Percentiles rank a stretch among this genome's conserved stretches.
phyloP scores from a whole-genome alignment of 106 monocot genomes.

The Platanthera guangdongensis region DNA sequence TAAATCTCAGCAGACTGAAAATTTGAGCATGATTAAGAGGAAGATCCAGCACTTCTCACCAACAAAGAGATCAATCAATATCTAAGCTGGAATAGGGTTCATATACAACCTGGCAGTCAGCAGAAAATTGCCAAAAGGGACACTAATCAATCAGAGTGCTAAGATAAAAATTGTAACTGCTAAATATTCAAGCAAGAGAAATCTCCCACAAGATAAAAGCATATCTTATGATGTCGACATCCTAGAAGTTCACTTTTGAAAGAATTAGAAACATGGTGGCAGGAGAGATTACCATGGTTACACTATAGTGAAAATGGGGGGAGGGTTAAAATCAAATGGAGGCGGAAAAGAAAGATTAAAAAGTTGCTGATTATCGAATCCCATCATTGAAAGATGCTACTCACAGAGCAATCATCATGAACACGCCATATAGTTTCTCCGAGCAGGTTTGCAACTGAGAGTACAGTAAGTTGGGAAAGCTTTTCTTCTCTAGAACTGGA shows the following conservation, averaged over 20 bases:
- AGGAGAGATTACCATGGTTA: background rate
- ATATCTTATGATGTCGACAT: background rate
- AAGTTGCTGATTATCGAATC: background rate
- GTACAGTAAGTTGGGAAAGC: constrained; percentile 75
- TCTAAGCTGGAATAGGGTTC: constrained; percentile 16
- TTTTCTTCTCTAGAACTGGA: too few relatives aligned
- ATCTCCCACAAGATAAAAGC: background rate
- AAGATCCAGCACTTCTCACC: constrained; percentile 1
- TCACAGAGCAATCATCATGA: constrained; percentile 89
- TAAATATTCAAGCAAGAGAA: background rate
- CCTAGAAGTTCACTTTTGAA: background rate
- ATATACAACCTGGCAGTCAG: constrained; percentile 6
- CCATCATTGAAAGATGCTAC: constrained; percentile 61
- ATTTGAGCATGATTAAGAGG: background rate
- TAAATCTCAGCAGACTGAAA: background rate
- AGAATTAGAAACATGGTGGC: background rate
- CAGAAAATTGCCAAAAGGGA: background rate
- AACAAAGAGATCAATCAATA: constrained; percentile 9
- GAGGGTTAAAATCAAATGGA: background rate
- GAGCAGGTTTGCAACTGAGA: constrained; percentile 79
- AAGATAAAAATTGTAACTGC: background rate
- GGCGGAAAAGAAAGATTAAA: background rate
- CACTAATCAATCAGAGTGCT: background rate
- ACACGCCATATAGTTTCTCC: constrained; percentile 93
- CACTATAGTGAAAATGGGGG: background rate